Conservation (phyloP, 345 rosid genomes). For the Abelmoschus esculentus region DNA sequence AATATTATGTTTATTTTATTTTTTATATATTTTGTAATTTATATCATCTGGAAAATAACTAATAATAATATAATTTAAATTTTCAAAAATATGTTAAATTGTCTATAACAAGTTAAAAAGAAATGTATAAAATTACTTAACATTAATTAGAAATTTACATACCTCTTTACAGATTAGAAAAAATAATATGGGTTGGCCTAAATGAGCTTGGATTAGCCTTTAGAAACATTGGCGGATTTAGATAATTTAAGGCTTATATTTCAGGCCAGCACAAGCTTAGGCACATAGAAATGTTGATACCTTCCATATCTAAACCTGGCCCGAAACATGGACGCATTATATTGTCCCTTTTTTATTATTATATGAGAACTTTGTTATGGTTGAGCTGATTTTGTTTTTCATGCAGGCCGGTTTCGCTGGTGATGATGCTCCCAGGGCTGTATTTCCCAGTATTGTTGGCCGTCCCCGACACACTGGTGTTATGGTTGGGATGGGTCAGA, state of each 20-base stretch:
- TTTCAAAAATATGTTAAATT: no score
- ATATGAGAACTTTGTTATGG: not conserved
- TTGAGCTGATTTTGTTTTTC: not conserved
- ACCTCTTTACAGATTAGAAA: no score
- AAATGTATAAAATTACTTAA: no score
- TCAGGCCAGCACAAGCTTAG: not conserved
- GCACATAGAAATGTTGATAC: not conserved
- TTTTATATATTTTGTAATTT: not conserved
- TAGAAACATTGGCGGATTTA: not conserved
- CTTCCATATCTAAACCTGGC: not conserved
- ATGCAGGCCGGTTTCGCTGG: conserved; percentile 44
- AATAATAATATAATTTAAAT: no score
- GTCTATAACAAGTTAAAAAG: no score
- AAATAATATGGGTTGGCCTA: no score
- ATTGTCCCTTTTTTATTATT: not conserved
- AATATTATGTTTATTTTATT: no score
- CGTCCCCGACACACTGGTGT: conserved; percentile 25
- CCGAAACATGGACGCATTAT: not conserved
- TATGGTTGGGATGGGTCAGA: conserved; percentile 41
- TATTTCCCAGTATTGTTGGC: conserved; percentile 42
- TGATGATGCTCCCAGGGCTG: conserved; percentile 46
- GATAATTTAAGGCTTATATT: not conserved
- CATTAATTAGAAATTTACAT: no score
- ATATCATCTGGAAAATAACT: not conserved
- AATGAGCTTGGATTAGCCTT: no score